phyloP scores from a whole-genome alignment of 1,139 yeast genomes.

The Diutina rugosa region DNA sequence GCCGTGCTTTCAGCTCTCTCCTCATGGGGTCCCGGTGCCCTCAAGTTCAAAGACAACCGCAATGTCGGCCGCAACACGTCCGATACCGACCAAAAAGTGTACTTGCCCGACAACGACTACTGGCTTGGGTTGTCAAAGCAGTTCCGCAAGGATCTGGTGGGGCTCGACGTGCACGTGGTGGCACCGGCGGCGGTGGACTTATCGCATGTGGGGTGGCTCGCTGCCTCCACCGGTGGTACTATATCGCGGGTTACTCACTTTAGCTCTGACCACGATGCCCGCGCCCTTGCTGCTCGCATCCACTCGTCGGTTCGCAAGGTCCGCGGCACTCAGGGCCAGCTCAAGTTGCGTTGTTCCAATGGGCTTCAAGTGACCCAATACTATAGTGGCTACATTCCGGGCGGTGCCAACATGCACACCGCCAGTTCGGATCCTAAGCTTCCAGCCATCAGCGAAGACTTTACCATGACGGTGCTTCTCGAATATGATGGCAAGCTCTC shows the following conservation, averaged over 20 bases:
- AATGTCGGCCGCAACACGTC: slow-evolving; percentile 28
- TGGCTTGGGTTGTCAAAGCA: slow-evolving; percentile 51
- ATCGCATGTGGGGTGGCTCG: slow-evolving; percentile 58
- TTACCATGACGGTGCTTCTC: slow-evolving; percentile 59
- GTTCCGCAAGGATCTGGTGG: slow-evolving; percentile 48
- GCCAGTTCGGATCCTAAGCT: slow-evolving; percentile 47
- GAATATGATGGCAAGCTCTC: slow-evolving; percentile 68
- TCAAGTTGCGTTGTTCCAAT: slow-evolving; percentile 78
- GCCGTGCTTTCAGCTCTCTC: slow-evolving; percentile 62
- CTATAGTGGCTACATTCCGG: slow-evolving; percentile 35
- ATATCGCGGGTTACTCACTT: slow-evolving; percentile 58
- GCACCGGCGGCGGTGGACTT: slow-evolving; percentile 59
- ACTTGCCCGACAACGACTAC: slow-evolving; percentile 49
- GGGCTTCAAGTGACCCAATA: slow-evolving; percentile 80
- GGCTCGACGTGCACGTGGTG: slow-evolving; percentile 66
- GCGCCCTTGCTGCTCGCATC: slow-evolving; percentile 50
- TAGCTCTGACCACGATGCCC: slow-evolving; percentile 57
- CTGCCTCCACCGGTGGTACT: slow-evolving; percentile 62
- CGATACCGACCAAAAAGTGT: slow-evolving; percentile 41
- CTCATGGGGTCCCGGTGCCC: slow-evolving; percentile 75
- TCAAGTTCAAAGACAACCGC: slow-evolving; percentile 37
- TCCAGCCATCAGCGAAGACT: slow-evolving; percentile 54
- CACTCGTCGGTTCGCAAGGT: slow-evolving; percentile 26
- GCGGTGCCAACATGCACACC: slow-evolving; percentile 19
- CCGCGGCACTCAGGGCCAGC: slow-evolving; percentile 67